Base-by-base conservation (phyloP, 208 protist genomes). In the Wallacemonas sp. region DNA sequence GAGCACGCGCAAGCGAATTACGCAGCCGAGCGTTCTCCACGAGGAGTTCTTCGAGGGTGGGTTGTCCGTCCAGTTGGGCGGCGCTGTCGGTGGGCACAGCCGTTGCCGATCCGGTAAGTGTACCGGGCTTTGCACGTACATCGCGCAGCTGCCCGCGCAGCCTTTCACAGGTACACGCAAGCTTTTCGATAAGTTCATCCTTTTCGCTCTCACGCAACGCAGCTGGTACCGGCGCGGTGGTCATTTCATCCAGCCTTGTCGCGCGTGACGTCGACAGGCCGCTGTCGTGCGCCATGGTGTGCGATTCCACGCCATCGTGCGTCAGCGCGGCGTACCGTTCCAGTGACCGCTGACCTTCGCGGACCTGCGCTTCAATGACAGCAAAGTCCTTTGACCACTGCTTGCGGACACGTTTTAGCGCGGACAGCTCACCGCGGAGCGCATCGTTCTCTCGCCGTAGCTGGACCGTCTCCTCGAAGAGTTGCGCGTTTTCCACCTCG, bases 401-500 rank as follows among this genome's bases (percentile, higher is more conserved):
- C 37, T 50, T 29, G 33, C 50, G 58, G 24, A 62, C 55, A 13
- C 38, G 59, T 22, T 53, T 54, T 2, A 73, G 48, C 1, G 21
- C 9, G 21, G 46, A 44, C 21, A 73, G 48, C n/a, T 73, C 36
- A 5, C 46, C 50, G 33, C 48, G 33, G 22, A 66, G 58, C 21
- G 17, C n/a, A 6, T 64, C 19, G 30, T 52, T 48, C 30, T 58
- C 48, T 26, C 19, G 8, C 17, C 32, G 29, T 37, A 68, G 61
- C 44, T 36, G 66, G 8, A 38, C 45, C 17, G 60, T 60, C 3
- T 66, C 54, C 27, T 68, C 66, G 19, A 66, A 33, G 32, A 79
- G 63, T n/a, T 39, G 57, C 3, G 54, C 42, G 37, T 76, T 73
- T 34, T 84, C 68, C 12, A 42, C 29, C 42, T 79, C 54, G 15